Evolutionary conservation across 805 yeast species (phyloP), one percentile per base, ranked within the genome.

Genomic region (Wickerhamomyces subpelliculosus): DNA sequence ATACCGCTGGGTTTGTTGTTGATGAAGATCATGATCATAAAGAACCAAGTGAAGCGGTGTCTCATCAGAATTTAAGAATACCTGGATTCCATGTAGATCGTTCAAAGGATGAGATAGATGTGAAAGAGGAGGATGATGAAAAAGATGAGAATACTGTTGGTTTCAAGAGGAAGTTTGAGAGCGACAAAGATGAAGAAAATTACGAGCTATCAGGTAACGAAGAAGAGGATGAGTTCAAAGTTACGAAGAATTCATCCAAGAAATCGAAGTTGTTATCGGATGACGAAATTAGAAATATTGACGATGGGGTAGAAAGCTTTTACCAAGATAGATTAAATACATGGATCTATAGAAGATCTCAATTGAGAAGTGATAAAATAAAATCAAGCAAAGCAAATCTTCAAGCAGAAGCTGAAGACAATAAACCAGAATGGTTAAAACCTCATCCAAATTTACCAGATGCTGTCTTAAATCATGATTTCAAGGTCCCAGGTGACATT

Each of bases 401-500:
- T n/a, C n/a, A 62, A 16, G 35, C 34, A 5, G 29, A 46, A 19
- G 47, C 48, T 1, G 40, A 41, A 10, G 31, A 37, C n/a, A 35
- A 28, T 1, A 27, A 39, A 3, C 68, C 69, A 1, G 96, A 88
- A 57, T 84, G 88, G 84, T 52, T 61, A 20, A 72, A 72, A 49
- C 84, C 93, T 0, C 95, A 88, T 60, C 96, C 96, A 0, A 62
- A 73, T 1, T 66, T 73, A 20, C 72, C 84, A 0, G 96, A 87
- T 57, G 89, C 95, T 0, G 67, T 73, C 7, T 61, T 90, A 5
- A 82, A 86, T 52, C 75, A 73, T 27, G 74, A 72, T 8, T 87
- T 81, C 58, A 72, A 64, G 41, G 67, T 93, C 0, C 97, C 98
- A 0, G 97, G 97, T 3, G 97, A 90, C 47, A 78, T 93, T 0